Conservation (phyloP, 495 filamentous ascomycete species). For the Lasiosphaeria miniovina region DNA sequence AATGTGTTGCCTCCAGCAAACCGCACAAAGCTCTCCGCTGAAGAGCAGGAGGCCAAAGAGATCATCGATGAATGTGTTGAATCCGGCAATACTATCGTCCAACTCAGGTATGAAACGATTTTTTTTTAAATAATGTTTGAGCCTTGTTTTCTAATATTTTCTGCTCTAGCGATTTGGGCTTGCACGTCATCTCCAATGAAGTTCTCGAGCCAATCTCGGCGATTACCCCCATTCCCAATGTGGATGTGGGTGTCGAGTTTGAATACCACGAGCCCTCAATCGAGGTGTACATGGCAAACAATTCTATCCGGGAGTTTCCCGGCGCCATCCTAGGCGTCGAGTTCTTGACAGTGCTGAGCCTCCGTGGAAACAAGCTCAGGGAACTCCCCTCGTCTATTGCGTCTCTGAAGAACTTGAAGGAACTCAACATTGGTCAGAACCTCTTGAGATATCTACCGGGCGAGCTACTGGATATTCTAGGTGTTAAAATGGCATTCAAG, state of each 20-base stretch:
- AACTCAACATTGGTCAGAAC: conserved; percentile 71
- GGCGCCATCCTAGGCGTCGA: conserved; percentile 51
- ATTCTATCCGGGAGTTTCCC: conserved; percentile 53
- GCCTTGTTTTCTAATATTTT: not conserved
- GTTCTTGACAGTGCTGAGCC: conserved; percentile 63
- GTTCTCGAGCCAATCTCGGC: conserved; percentile 57
- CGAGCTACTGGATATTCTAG: conserved; percentile 63
- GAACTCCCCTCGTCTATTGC: conserved; percentile 64
- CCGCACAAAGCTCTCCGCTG: conserved; percentile 14
- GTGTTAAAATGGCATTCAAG: conserved; percentile 28
- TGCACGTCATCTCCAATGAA: conserved; percentile 41
- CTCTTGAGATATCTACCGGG: conserved; percentile 64
- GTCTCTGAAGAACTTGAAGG: conserved; percentile 59
- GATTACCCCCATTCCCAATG: conserved; percentile 50
- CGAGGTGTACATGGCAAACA: conserved; percentile 62
- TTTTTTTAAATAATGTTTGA: not conserved
- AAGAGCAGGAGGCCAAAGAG: not conserved
- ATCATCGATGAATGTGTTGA: too few species aligned
- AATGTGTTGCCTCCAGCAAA: too few species aligned
- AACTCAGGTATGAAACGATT: conserved; percentile 50
- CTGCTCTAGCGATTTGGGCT: conserved; percentile 22
- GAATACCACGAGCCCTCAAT: conserved; percentile 49
- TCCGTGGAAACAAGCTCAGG: conserved; percentile 66
- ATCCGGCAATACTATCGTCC: not conserved
- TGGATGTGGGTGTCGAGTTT: conserved; percentile 38